Percentiles rank a stretch among this genome's conserved stretches.
Conservation (phyloP, 1,139 yeast species). For the Yarrowia galli region DNA sequence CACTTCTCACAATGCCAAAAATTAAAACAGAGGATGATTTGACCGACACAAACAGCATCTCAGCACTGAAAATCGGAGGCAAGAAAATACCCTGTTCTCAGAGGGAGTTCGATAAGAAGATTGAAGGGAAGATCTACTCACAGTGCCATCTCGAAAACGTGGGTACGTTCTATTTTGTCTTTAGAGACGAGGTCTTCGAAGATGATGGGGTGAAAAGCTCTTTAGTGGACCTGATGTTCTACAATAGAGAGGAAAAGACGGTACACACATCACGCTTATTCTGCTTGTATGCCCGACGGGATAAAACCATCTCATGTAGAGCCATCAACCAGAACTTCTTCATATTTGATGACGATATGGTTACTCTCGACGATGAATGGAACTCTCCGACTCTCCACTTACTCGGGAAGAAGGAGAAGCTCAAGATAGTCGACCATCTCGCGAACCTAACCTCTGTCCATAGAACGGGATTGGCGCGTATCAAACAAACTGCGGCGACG, state of each 20-base stretch:
- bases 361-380: not conserved
- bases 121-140: not conserved
- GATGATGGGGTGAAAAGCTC: too few species aligned
- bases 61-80: not conserved
- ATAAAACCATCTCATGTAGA: too few species aligned
- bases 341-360: not conserved
- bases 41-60: not conserved
- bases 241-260: not conserved
- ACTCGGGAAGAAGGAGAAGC: too few species aligned
- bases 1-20: too few species aligned
- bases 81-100: not conserved
- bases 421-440: too few species aligned
- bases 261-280: too few species aligned
- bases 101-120: not conserved
- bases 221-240: not conserved
- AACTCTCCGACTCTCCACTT: too few species aligned
- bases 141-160: not conserved
- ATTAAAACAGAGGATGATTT: too few species aligned
- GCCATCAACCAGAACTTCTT: not conserved
- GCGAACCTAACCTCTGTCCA: not conserved
- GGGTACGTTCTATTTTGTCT: not conserved
- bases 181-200: too few species aligned
- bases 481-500: not conserved
- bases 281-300: too few species aligned
- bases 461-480: not conserved